Percentiles rank a stretch among this genome's conserved stretches.
These are phyloP conservation scores for Trametes punicea DNA, from an alignment of 768 basidiomycete species.

Conservation along the genomic window DNA sequence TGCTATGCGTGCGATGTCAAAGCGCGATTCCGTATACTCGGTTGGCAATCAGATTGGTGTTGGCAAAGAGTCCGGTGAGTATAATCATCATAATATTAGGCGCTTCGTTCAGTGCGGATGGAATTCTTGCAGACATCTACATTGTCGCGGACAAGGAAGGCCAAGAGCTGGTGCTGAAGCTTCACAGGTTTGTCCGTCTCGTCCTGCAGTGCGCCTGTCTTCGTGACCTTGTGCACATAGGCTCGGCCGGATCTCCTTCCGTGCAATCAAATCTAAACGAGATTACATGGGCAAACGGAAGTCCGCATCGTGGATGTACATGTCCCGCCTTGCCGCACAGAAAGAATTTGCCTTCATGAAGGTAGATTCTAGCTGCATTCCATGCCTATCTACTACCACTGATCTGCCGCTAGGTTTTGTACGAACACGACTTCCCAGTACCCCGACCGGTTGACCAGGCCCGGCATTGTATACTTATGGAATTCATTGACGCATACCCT, in stretches of 20 bases:
- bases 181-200: constrained; percentile 68
- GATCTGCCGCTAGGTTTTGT: constrained; percentile 60
- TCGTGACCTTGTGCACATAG: constrained; percentile 42
- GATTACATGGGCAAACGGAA: constrained; percentile 96
- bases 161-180: constrained; percentile 84
- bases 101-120: not conserved
- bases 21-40: constrained; percentile 81
- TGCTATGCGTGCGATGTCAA: constrained; percentile 89
- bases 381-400: not conserved
- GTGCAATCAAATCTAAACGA: constrained; percentile 92
- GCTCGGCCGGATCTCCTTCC: constrained; percentile 95
- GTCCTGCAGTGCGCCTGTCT: no score
- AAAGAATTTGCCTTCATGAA: constrained; percentile 99
- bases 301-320: constrained; percentile 99
- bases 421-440: constrained; percentile 91
- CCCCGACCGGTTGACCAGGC: constrained; percentile 93
- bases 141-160: constrained; percentile 85
- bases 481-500: constrained; percentile 91
- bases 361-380: constrained; percentile 39
- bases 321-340: constrained; percentile 93
- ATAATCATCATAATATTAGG: no score
- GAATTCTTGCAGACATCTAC: constrained; percentile 68
- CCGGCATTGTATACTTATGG: constrained; percentile 95
- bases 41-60: constrained; percentile 98
- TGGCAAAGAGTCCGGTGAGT: constrained; percentile 91